Percentiles rank a stretch among this genome's conserved stretches.
phyloP scores from a whole-genome alignment of 1,284 basidiomycete genomes.

The Heterobasidion parviporum region DNA sequence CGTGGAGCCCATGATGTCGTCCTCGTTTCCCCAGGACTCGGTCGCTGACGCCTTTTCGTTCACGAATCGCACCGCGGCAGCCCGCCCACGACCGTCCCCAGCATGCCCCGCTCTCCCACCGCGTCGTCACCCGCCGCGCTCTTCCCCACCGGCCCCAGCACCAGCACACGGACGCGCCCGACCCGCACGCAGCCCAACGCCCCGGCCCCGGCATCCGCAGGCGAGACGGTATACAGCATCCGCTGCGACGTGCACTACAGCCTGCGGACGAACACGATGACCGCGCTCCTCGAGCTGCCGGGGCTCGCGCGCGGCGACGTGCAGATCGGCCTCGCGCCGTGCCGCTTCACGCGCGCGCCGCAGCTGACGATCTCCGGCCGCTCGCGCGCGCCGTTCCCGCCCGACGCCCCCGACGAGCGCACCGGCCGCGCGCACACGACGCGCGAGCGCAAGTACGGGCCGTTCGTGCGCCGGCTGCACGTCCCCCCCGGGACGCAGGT shows the following conservation, averaged over 20 bases:
- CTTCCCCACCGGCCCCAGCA: not conserved
- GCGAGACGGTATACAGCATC: slow-evolving; percentile 20
- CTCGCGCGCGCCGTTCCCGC: slow-evolving; percentile 23
- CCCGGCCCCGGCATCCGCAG: not conserved
- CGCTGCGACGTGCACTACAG: slow-evolving; percentile 51
- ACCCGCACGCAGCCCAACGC: not conserved
- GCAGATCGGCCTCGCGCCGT: slow-evolving; percentile 43
- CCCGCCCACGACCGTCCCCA: slow-evolving; percentile 6
- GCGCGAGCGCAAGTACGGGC: slow-evolving; percentile 46
- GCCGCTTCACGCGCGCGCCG: slow-evolving; percentile 44
- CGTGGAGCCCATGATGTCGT: not conserved
- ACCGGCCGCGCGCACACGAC: slow-evolving; percentile 15
- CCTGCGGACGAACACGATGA: slow-evolving; percentile 33
- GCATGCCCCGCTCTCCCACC: slow-evolving; percentile 1
- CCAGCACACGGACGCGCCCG: not conserved
- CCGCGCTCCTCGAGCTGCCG: slow-evolving; percentile 55
- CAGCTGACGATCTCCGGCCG: slow-evolving; percentile 46
- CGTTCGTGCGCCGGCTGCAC: slow-evolving; percentile 41
- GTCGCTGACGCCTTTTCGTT: no score
- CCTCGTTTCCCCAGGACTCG: not conserved
- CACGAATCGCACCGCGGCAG: not conserved
- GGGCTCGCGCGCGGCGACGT: slow-evolving; percentile 49
- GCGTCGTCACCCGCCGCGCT: not conserved
- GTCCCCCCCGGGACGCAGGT: slow-evolving; percentile 53
- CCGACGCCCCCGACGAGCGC: no score